Base-by-base conservation (phyloP, 805 yeast species). In the Candida xyloterini region DNA sequence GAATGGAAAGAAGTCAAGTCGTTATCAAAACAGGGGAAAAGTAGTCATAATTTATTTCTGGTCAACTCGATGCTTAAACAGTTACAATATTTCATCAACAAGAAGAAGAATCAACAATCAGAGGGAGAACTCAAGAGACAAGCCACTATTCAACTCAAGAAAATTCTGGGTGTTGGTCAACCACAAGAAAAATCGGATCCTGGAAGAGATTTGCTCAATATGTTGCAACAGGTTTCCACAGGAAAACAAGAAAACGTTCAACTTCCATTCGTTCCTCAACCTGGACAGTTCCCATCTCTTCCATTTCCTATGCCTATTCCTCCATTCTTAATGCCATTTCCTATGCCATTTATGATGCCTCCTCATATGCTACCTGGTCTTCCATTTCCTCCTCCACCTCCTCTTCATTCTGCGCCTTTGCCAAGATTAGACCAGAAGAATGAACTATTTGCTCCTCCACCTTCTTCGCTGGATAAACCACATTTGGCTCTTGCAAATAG, bases 201-300 rank as follows among this genome's bases (percentile, higher is more conserved):
- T 1, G 93, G 93, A 24, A 79, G 91, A 68, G 91, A 82, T 38
- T 60, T 84, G 42, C 70, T 84, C 52, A 76, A 81, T 46, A 71
- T 83, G 57, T 67, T 84, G 44, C 78, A 74, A 47, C 59, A 63
- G 33, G 73, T 76, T 13, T 69, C 73, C 7, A 59, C 57, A 22
- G 56, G 54, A 13, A 52, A 55, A 26, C 56, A 55, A 30, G 47
- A 48, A 27, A 43, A 3, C 43, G 38, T 33, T 15, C 46, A 40
- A 11, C 26, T 41, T 22, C 52, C 49, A 3, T 7, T 21, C 8
- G 22, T 20, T 50, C 59, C 18, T 18, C 43, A 28, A 14, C 21
- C 41, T 8, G 56, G 44, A 16, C 43, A 47, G 11, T 52, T 51
- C 9, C 25, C 42, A 10, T 57, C 51, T 10, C 53, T 46, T 45